phyloP scores from a whole-genome alignment of 2,329 filamentous ascomycete genomes.

The Claviceps pazoutovae region DNA sequence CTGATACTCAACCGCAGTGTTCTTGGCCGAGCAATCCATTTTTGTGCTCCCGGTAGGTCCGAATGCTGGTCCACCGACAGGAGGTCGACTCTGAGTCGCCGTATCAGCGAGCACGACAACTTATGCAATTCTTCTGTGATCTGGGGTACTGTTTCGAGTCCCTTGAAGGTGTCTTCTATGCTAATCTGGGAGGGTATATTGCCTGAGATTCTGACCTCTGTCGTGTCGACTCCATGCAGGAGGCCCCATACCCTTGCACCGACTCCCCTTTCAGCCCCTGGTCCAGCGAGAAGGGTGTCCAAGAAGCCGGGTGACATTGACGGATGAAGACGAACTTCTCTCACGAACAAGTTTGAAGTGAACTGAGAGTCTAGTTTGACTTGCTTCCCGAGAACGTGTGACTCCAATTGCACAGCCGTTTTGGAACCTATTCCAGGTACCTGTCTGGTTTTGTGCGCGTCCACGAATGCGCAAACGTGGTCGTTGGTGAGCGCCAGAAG shows the following conservation, averaged over 20 bases:
- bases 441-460: slow-evolving; percentile 59
- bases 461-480: slow-evolving; percentile 55
- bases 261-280: slow-evolving; percentile 57
- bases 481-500: slow-evolving; percentile 51
- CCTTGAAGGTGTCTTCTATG: slow-evolving; percentile 82
- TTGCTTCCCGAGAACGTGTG: slow-evolving; percentile 32
- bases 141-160: slow-evolving; percentile 48
- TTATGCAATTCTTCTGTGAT: slow-evolving; percentile 55
- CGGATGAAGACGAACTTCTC: slow-evolving; percentile 47
- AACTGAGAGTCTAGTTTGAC: slow-evolving; percentile 21
- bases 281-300: slow-evolving; percentile 54
- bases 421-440: slow-evolving; percentile 80
- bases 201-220: slow-evolving; percentile 57
- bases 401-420: slow-evolving; percentile 32
- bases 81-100: slow-evolving; percentile 67
- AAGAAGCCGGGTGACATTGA: slow-evolving; percentile 50
- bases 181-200: slow-evolving; percentile 76
- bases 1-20: slow-evolving; percentile 72
- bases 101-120: slow-evolving; percentile 56
- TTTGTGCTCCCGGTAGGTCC: slow-evolving; percentile 18
- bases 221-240: slow-evolving; percentile 66
- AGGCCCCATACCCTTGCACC: slow-evolving; percentile 63
- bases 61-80: slow-evolving; percentile 33
- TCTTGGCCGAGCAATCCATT: slow-evolving; percentile 69
- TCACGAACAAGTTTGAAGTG: slow-evolving; percentile 43